Conservation (phyloP, 1,284 basidiomycete species). For the Cryptococcus sp. region DNA sequence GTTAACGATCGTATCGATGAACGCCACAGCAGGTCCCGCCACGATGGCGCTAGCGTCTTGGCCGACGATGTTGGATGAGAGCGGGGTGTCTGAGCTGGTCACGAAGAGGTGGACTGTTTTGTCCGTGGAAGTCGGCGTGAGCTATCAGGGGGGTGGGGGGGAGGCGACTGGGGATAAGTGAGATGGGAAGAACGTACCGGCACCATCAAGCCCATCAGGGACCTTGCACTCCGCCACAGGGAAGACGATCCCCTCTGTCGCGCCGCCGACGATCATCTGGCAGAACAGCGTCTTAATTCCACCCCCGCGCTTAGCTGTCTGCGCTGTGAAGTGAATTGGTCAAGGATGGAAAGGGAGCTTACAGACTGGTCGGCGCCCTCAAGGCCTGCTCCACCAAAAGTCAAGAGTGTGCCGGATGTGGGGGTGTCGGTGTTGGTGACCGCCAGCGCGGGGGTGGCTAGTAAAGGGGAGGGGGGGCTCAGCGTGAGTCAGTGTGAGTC, state of each 20-base stretch:
- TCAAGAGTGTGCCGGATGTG: constrained; percentile 59
- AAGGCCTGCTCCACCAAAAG: constrained; percentile 61
- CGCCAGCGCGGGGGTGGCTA: constrained; percentile 61
- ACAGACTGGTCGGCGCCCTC: constrained; percentile 55
- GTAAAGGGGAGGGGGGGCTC: neutral
- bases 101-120: constrained; percentile 62
- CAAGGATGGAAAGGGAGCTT: constrained; percentile 27
- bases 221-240: constrained; percentile 51
- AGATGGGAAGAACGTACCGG: constrained; percentile 53
- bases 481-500: neutral
- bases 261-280: constrained; percentile 69
- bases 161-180: neutral
- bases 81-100: constrained; percentile 61
- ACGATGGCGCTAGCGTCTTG: constrained; percentile 60
- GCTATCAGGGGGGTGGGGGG: too few relatives aligned
- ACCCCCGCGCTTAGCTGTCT: neutral
- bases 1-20: constrained; percentile 16
- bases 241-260: constrained; percentile 58
- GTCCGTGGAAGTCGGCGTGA: too few relatives aligned
- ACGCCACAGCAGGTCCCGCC: constrained; percentile 54
- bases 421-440: constrained; percentile 63
- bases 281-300: constrained; percentile 61
- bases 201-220: constrained; percentile 21
- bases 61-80: constrained; percentile 59
- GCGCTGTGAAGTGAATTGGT: neutral